phyloP scores from a whole-genome alignment of 352 stramenopile species.

The Pilasporangium apinafurcum region DNA sequence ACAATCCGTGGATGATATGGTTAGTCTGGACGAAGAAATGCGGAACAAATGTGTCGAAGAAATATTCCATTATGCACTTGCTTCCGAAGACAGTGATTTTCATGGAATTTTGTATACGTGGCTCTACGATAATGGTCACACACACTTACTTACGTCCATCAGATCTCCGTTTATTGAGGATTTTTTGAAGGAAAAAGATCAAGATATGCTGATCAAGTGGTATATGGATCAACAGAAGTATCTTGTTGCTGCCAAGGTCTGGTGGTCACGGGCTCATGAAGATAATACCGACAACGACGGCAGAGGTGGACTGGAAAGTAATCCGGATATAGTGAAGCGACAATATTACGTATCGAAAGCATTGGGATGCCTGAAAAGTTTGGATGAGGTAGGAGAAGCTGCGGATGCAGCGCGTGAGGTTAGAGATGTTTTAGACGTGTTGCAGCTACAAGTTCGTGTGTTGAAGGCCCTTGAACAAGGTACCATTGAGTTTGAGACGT shows the following conservation, averaged over 20 bases:
- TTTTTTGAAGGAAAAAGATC: slow-evolving; percentile 78
- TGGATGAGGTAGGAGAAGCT: slow-evolving; percentile 66
- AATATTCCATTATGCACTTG: slow-evolving; percentile 68
- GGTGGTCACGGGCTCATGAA: slow-evolving; percentile 71
- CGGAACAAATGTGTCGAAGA: slow-evolving; percentile 61
- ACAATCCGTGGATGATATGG: slow-evolving; percentile 71
- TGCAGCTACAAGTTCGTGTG: slow-evolving; percentile 79
- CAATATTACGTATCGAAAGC: slow-evolving; percentile 82
- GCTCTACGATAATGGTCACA: slow-evolving; percentile 71
- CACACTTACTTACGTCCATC: slow-evolving; percentile 50
- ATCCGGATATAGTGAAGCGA: slow-evolving; percentile 72
- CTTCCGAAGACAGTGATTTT: slow-evolving; percentile 66
- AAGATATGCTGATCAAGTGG: slow-evolving; percentile 79
- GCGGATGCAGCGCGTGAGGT: slow-evolving; percentile 73
- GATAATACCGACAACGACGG: slow-evolving; percentile 40
- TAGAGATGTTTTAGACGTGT: slow-evolving; percentile 72
- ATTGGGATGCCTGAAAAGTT: slow-evolving; percentile 67
- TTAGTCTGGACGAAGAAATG: slow-evolving; percentile 61
- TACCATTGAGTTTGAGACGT: slow-evolving; percentile 57
- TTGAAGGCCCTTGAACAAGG: slow-evolving; percentile 69
- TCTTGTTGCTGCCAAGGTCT: slow-evolving; percentile 75
- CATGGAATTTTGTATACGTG: slow-evolving; percentile 79
- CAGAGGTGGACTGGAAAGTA: slow-evolving; percentile 37
- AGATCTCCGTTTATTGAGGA: slow-evolving; percentile 74
- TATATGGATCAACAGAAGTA: slow-evolving; percentile 88